Percentiles rank a stretch among this genome's conserved stretches.
phyloP scores from a whole-genome alignment of 169 alveolate genomes.

The Plasmodium reichenowi region DNA sequence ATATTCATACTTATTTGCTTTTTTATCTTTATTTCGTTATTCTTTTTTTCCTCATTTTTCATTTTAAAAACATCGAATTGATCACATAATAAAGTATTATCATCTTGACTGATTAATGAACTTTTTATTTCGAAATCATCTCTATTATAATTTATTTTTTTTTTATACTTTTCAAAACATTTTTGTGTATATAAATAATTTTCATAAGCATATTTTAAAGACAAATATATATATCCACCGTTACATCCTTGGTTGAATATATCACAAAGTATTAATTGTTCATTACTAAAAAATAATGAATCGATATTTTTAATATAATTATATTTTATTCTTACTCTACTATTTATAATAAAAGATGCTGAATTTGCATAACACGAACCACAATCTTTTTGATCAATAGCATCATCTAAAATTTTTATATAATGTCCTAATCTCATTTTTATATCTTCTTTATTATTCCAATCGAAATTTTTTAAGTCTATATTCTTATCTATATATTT shows the following conservation, averaged over 20 bases:
- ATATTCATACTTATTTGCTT: background rate
- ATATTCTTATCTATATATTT: constrained; percentile 23
- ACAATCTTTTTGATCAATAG: constrained; percentile 62
- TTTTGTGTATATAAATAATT: constrained; percentile 50
- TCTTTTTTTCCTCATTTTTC: background rate
- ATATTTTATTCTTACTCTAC: constrained; percentile 70
- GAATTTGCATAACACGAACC: constrained; percentile 76
- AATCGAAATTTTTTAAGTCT: constrained; percentile 40
- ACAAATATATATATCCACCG: constrained; percentile 66
- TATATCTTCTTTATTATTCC: constrained; percentile 69
- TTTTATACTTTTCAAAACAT: constrained; percentile 40
- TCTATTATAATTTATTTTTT: background rate
- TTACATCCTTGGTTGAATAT: constrained; percentile 67
- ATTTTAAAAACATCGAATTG: constrained; percentile 52
- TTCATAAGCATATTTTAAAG: constrained; percentile 75
- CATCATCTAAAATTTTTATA: constrained; percentile 55
- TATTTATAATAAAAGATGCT: constrained; percentile 47
- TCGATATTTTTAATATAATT: constrained; percentile 57
- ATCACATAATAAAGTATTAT: constrained; percentile 49
- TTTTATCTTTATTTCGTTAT: background rate
- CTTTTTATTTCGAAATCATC: background rate
- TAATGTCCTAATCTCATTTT: constrained; percentile 32
- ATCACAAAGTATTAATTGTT: constrained; percentile 53
- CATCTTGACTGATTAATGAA: background rate
- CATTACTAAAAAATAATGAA: constrained; percentile 31